Evolutionary conservation across 2,329 filamentous ascomycete species (phyloP).

Genomic region (Aureobasidium melanogenum): DNA sequence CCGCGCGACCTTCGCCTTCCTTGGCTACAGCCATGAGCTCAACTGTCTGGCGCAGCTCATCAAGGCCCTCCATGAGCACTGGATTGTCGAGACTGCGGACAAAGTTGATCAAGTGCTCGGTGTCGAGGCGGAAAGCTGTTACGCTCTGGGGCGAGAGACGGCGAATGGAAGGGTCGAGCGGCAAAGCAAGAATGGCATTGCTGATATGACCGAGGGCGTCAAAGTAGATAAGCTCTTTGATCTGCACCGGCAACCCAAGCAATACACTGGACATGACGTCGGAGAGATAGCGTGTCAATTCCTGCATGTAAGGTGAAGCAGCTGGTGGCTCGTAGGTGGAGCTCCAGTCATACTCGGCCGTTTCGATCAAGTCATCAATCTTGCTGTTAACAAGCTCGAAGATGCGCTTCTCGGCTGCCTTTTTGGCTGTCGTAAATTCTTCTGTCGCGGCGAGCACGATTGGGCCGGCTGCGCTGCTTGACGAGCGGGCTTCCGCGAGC

Average conservation of each 20-base stretch:
- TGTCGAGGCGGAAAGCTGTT: slow-evolving; percentile 69
- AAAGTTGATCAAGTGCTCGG: slow-evolving; percentile 74
- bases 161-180: slow-evolving; percentile 68
- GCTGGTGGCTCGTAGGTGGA: slow-evolving; percentile 55
- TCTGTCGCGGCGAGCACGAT: slow-evolving; percentile 75
- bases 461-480: slow-evolving; percentile 69
- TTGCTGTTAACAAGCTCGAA: slow-evolving; percentile 98
- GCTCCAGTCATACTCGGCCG: slow-evolving; percentile 92
- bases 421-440: slow-evolving; percentile 81
- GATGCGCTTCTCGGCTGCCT: slow-evolving; percentile 92
- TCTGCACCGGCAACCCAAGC: slow-evolving; percentile 83
- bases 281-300: slow-evolving; percentile 80
- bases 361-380: slow-evolving; percentile 94
- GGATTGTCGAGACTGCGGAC: slow-evolving; percentile 73
- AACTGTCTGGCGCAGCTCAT: slow-evolving; percentile 89
- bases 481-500: slow-evolving; percentile 74
- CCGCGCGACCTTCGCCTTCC: slow-evolving; percentile 55
- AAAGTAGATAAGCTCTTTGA: slow-evolving; percentile 97
- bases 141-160: slow-evolving; percentile 85
- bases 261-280: slow-evolving; percentile 97
- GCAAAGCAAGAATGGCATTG: slow-evolving; percentile 48
- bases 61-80: slow-evolving; percentile 78
- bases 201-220: slow-evolving; percentile 88
- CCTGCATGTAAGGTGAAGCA: slow-evolving; percentile 91
- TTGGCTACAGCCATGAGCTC: slow-evolving; percentile 59